Percentiles rank a stretch among this genome's conserved stretches.
These are phyloP conservation scores for Saxophila tyrrhenica DNA, from an alignment of 495 filamentous ascomycete genomes.

Conservation along the genomic window DNA sequence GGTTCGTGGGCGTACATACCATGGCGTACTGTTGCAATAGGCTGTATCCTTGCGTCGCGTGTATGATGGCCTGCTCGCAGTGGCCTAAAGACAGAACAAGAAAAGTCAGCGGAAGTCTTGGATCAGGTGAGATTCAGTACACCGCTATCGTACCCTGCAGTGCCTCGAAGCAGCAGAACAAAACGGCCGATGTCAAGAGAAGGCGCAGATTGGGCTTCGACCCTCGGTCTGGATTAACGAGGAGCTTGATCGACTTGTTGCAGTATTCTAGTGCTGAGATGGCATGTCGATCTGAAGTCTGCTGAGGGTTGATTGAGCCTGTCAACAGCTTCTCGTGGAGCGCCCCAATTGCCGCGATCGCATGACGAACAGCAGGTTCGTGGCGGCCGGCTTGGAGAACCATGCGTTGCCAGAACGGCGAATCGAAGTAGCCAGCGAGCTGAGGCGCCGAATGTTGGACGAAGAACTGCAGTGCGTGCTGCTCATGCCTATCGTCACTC, in stretches of 20 bases:
- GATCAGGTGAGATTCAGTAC: too few species aligned
- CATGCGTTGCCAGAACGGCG: conserved; percentile 15
- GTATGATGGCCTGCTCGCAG: conserved; percentile 13
- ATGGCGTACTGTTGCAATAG: conserved; percentile 6
- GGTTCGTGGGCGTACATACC: too few species aligned
- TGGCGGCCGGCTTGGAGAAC: conserved; percentile 11
- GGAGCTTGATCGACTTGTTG: conserved; percentile 13
- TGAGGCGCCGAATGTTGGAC: conserved; percentile 14
- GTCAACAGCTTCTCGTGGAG: conserved; percentile 15
- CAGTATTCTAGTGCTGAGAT: conserved; percentile 16
- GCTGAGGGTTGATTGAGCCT: conserved; percentile 1
- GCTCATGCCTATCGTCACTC: conserved; percentile 11
- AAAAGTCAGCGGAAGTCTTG: too few species aligned
- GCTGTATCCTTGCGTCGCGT: conserved; percentile 11
- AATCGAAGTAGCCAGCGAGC: conserved; percentile 17
- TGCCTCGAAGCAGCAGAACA: conserved; percentile 18
- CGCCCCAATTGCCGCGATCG: conserved; percentile 15
- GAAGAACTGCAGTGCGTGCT: conserved; percentile 18
- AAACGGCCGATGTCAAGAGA: conserved; percentile 8
- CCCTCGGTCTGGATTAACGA: conserved; percentile 1
- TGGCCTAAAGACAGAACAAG: too few species aligned
- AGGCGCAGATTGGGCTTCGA: conserved; percentile 8
- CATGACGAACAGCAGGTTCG: conserved; percentile 17
- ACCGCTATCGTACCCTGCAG: too few species aligned
- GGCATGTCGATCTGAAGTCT: not conserved